Conservation (phyloP, 2,329 filamentous ascomycete species). For the Diaporthe sp. region DNA sequence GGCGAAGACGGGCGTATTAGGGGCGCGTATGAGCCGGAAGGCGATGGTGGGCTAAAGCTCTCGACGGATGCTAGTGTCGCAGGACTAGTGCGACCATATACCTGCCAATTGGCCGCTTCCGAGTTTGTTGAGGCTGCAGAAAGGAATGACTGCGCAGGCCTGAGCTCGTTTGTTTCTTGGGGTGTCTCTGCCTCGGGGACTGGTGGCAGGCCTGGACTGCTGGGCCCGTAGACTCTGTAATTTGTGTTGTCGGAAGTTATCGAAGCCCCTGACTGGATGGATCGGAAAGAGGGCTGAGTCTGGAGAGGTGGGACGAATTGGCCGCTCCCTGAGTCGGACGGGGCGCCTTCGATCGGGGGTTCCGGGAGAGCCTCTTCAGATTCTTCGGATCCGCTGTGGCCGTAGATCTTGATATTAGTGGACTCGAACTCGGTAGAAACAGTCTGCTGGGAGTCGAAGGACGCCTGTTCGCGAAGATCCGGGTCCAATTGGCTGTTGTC, state of each 20-base stretch:
- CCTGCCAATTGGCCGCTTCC: constrained; percentile 63
- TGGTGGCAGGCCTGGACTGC: constrained; percentile 49
- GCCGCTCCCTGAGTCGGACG: constrained; percentile 30
- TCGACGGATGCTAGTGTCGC: constrained; percentile 56
- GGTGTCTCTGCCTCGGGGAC: constrained; percentile 36
- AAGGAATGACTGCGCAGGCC: constrained; percentile 49
- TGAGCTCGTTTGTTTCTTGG: constrained; percentile 34
- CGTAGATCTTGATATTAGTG: constrained; percentile 69
- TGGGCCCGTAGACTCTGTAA: constrained; percentile 62
- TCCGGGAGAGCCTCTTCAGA: constrained; percentile 36
- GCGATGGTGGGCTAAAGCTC: constrained; percentile 49
- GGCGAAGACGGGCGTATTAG: constrained; percentile 37
- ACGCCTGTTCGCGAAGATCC: constrained; percentile 51
- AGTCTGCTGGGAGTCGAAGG: constrained; percentile 56
- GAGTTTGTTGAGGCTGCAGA: constrained; percentile 57
- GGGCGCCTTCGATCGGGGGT: constrained; percentile 6
- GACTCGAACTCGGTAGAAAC: constrained; percentile 64
- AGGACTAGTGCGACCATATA: constrained; percentile 58
- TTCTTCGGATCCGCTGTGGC: constrained; percentile 53
- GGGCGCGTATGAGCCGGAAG: constrained; percentile 37
- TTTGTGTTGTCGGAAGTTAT: constrained; percentile 63
- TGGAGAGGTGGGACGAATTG: constrained; percentile 35
- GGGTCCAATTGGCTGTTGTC: constrained; percentile 33
- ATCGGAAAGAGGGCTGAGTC: constrained; percentile 37
- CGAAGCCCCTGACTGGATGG: constrained; percentile 50